A percentile compares a stretch with the other conserved stretches of the same genome.
Conservation (phyloP, 345 rosid genomes). For the Pugionium dolabratum region DNA sequence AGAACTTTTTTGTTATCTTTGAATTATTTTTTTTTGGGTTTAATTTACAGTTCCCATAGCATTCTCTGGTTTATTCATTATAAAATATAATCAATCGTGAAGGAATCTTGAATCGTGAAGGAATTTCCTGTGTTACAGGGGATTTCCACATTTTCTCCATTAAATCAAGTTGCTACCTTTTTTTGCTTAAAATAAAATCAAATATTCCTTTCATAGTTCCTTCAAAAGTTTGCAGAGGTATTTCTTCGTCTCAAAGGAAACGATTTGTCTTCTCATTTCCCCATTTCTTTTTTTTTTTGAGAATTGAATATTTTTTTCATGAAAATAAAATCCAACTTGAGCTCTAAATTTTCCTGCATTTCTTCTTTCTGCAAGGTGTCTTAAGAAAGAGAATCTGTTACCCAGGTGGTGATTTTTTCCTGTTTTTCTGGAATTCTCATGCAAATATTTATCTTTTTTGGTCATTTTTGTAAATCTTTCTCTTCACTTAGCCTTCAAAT, state of each 20-base stretch:
- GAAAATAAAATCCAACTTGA: not conserved
- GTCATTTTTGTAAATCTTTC: not conserved
- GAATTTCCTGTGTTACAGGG: slow-evolving; percentile 16
- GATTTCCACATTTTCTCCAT: slow-evolving; percentile 23
- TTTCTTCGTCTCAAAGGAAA: slow-evolving; percentile 44
- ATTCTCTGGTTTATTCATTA: slow-evolving; percentile 24
- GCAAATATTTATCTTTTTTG: slow-evolving; percentile 18
- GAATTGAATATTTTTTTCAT: not conserved
- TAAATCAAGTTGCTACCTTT: slow-evolving; percentile 27
- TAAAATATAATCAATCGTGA: slow-evolving; percentile 19
- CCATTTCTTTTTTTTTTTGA: slow-evolving; percentile 3
- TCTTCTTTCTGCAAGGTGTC: slow-evolving; percentile 31
- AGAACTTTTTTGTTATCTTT: not conserved
- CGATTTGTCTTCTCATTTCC: slow-evolving; percentile 26
- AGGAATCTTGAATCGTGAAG: slow-evolving; percentile 30
- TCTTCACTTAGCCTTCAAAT: slow-evolving; percentile 4
- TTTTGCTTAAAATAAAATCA: slow-evolving; percentile 11
- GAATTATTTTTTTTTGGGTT: not conserved
- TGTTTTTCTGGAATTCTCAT: slow-evolving; percentile 29
- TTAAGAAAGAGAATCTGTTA: slow-evolving; percentile 22
- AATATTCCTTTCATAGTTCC: slow-evolving; percentile 31
- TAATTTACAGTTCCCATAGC: slow-evolving; percentile 20
- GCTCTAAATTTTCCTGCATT: slow-evolving; percentile 10
- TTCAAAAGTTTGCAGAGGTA: slow-evolving; percentile 38
- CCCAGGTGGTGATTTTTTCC: slow-evolving; percentile 29